Conservation (phyloP, 2,329 filamentous ascomycete species). For the Pseudocercospora musae region DNA sequence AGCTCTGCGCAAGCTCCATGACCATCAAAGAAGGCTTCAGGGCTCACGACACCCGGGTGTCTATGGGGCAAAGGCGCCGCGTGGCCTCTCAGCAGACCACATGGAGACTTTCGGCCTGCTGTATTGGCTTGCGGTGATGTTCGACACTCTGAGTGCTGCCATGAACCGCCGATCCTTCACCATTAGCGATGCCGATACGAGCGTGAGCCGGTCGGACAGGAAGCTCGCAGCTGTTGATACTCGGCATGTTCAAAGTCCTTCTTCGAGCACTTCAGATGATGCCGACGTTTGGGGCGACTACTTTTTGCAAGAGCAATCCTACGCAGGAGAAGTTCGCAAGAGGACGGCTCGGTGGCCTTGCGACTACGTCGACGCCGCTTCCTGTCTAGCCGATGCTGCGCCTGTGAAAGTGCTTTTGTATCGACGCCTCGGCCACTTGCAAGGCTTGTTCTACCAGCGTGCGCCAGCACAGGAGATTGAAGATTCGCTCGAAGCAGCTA, state of each 20-base stretch:
- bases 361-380: constrained; percentile 19
- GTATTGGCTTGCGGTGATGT: constrained; percentile 24
- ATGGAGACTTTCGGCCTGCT: constrained; percentile 19
- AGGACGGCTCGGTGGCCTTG: constrained; percentile 20
- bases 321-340: constrained; percentile 15
- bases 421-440: constrained; percentile 17
- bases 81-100: constrained; percentile 12
- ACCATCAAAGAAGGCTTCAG: constrained; percentile 14
- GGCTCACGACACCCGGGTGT: constrained; percentile 3
- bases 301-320: constrained; percentile 17
- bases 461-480: constrained; percentile 10
- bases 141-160: constrained; percentile 21
- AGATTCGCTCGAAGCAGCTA: constrained; percentile 12
- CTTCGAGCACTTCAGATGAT: background rate
- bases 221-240: background rate
- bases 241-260: background rate
- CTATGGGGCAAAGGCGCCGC: constrained; percentile 9
- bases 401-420: constrained; percentile 23
- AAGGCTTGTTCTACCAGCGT: constrained; percentile 18
- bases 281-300: constrained; percentile 19
- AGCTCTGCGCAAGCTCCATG: constrained; percentile 19
- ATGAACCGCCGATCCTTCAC: constrained; percentile 17
- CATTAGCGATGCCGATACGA: constrained; percentile 16
- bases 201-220: constrained; percentile 5
- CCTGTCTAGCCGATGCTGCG: constrained; percentile 21